phyloP scores from a whole-genome alignment of 192 early-diverging fungal species.

The Chytriomyces confervae region DNA sequence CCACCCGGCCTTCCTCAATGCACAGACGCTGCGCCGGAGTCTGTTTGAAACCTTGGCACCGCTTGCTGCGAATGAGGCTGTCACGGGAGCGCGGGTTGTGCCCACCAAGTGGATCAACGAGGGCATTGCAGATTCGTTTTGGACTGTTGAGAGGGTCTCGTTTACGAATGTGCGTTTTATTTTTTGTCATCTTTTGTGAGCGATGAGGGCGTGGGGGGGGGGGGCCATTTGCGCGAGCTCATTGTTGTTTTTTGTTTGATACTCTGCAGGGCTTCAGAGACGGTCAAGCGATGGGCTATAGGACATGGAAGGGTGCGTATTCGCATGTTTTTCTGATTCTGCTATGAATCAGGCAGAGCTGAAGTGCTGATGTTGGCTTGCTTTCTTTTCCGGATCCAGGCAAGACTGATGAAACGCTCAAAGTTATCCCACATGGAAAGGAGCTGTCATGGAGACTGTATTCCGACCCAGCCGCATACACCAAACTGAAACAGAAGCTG shows the following conservation, averaged over 20 bases:
- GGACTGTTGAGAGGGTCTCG: slow-evolving; percentile 5
- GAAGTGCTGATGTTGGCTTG: background rate
- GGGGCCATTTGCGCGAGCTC: background rate
- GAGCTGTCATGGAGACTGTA: slow-evolving; percentile 24
- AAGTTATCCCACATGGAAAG: slow-evolving; percentile 4
- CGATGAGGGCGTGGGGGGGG: background rate
- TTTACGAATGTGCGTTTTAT: slow-evolving; percentile 13
- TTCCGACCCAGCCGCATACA: slow-evolving; percentile 16
- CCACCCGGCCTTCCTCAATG: slow-evolving; percentile 34
- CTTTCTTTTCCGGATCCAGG: background rate
- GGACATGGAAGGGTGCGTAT: slow-evolving; percentile 24
- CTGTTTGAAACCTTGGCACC: slow-evolving; percentile 27
- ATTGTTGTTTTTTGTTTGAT: background rate
- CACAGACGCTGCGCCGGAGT: slow-evolving; percentile 26
- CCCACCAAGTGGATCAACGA: slow-evolving; percentile 30
- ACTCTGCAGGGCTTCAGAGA: slow-evolving; percentile 6
- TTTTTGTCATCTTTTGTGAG: background rate
- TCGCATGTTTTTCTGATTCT: background rate
- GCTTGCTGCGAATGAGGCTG: slow-evolving; percentile 16
- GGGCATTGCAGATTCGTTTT: slow-evolving; percentile 15
- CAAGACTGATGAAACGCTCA: background rate
- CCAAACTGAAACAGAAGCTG: slow-evolving; percentile 25
- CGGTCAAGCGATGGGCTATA: background rate
- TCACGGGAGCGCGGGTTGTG: slow-evolving; percentile 13
- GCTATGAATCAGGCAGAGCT: background rate